Evolutionary conservation across 768 basidiomycete species (phyloP).

Genomic region (Saitozyma sp.): DNA sequence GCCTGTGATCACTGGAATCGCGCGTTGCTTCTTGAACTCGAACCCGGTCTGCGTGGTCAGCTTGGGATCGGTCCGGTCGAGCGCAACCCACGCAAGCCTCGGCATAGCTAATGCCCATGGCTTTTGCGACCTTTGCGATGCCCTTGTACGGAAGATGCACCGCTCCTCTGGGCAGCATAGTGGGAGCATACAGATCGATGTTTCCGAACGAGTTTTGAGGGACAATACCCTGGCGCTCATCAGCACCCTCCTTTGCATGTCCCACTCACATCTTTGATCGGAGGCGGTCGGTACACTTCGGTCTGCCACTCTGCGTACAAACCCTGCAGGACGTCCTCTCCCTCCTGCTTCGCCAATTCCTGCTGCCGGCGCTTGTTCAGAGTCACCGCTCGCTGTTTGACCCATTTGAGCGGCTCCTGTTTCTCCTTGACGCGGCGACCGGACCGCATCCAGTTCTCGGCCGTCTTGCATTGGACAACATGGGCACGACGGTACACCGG

Average conservation of each 20-base stretch:
- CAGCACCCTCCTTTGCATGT: conserved; percentile 1
- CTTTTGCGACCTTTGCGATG: conserved; percentile 80
- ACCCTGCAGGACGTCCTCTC: conserved; percentile 74
- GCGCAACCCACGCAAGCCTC: conserved; percentile 84
- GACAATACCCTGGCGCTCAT: conserved; percentile 69
- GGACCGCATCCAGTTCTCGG: conserved; percentile 91
- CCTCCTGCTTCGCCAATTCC: conserved; percentile 61
- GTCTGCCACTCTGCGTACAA: conserved; percentile 84
- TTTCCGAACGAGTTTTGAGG: conserved; percentile 97
- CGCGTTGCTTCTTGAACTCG: conserved; percentile 90
- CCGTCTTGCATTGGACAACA: conserved; percentile 81
- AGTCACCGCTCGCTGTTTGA: conserved; percentile 81
- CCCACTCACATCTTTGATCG: conserved; percentile 73
- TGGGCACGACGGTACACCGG: conserved; percentile 82
- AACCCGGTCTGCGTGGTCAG: conserved; percentile 72
- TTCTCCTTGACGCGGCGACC: conserved; percentile 72
- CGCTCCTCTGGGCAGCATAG: conserved; percentile 88
- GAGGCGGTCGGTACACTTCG: conserved; percentile 71
- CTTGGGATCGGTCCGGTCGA: neutral
- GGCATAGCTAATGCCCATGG: conserved; percentile 82
- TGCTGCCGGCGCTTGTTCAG: conserved; percentile 73
- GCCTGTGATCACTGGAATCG: conserved; percentile 79
- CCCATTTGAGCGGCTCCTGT: conserved; percentile 83
- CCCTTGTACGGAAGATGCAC: conserved; percentile 89
- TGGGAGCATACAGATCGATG: conserved; percentile 89